phyloP scores from a whole-genome alignment of 164 flowering plant genomes.

The Annona cherimola region DNA sequence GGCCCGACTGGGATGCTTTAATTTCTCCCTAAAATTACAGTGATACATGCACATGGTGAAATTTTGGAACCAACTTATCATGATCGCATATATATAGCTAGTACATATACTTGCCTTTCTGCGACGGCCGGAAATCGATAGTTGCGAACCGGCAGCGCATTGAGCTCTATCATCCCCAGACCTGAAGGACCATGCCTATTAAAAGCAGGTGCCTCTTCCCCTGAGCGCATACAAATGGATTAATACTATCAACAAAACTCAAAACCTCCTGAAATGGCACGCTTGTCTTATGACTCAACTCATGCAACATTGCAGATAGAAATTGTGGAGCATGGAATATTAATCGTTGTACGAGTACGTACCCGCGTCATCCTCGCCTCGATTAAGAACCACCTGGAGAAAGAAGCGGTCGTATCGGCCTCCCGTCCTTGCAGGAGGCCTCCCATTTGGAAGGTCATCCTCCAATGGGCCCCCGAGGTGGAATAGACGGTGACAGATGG shows the following conservation, averaged over 20 bases:
- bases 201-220: too few relatives aligned
- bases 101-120: not conserved
- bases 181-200: not conserved
- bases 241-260: too few relatives aligned
- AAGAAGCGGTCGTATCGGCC: slow-evolving; percentile 84
- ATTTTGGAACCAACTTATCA: too few relatives aligned
- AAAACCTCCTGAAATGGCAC: too few relatives aligned
- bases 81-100: too few relatives aligned
- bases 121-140: slow-evolving; percentile 17
- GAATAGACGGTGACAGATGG: slow-evolving; percentile 88
- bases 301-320: not conserved
- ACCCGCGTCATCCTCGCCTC: slow-evolving; percentile 94
- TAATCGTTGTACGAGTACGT: not conserved
- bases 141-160: slow-evolving; percentile 79
- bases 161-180: slow-evolving; percentile 87
- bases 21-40: too few relatives aligned
- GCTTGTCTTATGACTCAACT: too few relatives aligned
- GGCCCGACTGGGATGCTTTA: too few relatives aligned
- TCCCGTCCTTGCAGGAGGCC: slow-evolving; percentile 78
- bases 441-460: slow-evolving; percentile 72
- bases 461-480: slow-evolving; percentile 76
- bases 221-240: too few relatives aligned
- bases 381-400: slow-evolving; percentile 91
- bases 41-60: too few relatives aligned
- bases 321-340: not conserved